Conservation (phyloP, 441 rosid genomes). For the Biscutella auriculata region DNA sequence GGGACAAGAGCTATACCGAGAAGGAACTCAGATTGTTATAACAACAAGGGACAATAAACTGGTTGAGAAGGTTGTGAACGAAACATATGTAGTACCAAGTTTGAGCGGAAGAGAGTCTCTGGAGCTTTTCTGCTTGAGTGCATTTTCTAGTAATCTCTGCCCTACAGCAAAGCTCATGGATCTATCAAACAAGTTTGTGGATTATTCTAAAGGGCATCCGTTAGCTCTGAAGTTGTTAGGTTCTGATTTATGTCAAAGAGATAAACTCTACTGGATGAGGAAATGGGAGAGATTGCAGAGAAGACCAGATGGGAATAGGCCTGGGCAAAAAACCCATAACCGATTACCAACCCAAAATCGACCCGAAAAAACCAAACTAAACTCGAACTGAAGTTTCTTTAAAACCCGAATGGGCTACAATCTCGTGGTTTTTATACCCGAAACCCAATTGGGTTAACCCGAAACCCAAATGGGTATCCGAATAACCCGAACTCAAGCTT, state of each 20-base stretch:
- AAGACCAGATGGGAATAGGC: slow-evolving; percentile 7
- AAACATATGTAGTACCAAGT: slow-evolving; percentile 2
- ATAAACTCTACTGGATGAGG: slow-evolving; percentile 13
- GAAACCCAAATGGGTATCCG: too few species aligned
- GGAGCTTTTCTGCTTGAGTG: slow-evolving; percentile 22
- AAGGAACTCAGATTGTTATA: slow-evolving; percentile 26
- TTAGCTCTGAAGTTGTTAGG: slow-evolving; percentile 16
- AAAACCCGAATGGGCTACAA: too few species aligned
- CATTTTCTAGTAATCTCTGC: slow-evolving; percentile 18
- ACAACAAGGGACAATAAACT: slow-evolving; percentile 27
- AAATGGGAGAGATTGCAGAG: slow-evolving; percentile 9
- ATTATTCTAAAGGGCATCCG: slow-evolving; percentile 26
- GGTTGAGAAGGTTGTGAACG: not conserved
- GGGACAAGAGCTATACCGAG: slow-evolving; percentile 10
- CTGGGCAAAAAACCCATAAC: too few species aligned
- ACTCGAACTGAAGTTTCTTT: too few species aligned
- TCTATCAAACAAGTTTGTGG: slow-evolving; percentile 7
- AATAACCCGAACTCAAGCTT: too few species aligned
- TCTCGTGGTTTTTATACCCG: too few species aligned
- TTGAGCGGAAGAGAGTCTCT: slow-evolving; percentile 16
- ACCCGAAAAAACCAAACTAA: too few species aligned
- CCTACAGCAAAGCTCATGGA: not conserved
- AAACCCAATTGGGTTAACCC: too few species aligned
- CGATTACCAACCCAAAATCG: too few species aligned
- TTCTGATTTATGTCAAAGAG: slow-evolving; percentile 1